phyloP scores from a whole-genome alignment of 2,329 filamentous ascomycete species.

The Aspergillus bombycis region DNA sequence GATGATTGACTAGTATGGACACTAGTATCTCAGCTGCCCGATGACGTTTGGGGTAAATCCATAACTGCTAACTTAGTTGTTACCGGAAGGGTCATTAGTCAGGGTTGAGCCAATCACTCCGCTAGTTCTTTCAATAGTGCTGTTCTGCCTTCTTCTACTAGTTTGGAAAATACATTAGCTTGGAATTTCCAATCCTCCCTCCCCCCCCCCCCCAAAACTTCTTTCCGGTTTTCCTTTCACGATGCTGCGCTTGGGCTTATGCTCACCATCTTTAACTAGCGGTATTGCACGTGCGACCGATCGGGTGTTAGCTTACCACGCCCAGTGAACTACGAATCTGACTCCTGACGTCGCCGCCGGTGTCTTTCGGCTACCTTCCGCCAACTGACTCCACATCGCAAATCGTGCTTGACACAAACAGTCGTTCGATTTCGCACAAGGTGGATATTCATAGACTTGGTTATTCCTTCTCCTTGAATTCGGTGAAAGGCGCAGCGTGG shows the following conservation, averaged over 20 bases:
- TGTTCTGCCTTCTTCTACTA: not conserved
- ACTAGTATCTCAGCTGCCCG: conserved; percentile 7
- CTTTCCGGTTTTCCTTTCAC: conserved; percentile 1
- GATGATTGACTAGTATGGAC: not conserved
- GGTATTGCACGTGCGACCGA: conserved; percentile 12
- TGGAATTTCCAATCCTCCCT: not conserved
- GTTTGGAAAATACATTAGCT: conserved; percentile 1
- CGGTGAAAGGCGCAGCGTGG: not conserved
- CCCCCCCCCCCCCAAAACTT: not conserved
- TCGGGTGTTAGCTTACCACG: not conserved
- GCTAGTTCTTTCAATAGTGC: conserved; percentile 5
- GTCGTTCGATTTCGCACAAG: not conserved
- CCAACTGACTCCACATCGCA: not conserved
- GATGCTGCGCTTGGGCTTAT: conserved; percentile 17
- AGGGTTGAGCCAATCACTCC: conserved; percentile 4
- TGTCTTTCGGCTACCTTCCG: conserved; percentile 3
- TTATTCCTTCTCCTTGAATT: not conserved
- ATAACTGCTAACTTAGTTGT: no score
- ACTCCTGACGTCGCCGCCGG: conserved; percentile 3
- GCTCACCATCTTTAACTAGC: conserved; percentile 1
- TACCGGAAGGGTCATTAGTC: not conserved
- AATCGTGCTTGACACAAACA: not conserved
- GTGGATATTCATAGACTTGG: not conserved
- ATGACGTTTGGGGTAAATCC: conserved; percentile 17
- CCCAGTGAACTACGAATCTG: not conserved